Evolutionary conservation across 257 asterid genomes (phyloP).

Genomic region (Solanum medicagineum): DNA sequence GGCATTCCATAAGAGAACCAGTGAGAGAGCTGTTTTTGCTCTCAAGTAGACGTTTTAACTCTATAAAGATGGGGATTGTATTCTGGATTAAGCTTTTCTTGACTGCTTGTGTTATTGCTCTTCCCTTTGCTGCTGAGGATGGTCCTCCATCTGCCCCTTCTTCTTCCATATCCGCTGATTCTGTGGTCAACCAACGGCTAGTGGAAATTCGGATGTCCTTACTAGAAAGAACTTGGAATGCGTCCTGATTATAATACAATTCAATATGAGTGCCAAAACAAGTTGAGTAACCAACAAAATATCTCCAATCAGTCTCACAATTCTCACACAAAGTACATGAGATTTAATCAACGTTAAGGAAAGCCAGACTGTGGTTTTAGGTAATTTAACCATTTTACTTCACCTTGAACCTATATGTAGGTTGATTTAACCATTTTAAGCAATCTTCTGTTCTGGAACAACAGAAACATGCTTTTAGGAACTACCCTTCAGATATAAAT

Average conservation of each 20-base stretch:
- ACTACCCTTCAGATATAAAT: not conserved
- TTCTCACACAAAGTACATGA: not conserved
- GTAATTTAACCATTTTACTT: not conserved
- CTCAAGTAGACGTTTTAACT: constrained; percentile 72
- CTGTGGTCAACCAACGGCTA: constrained; percentile 46
- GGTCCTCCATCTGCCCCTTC: constrained; percentile 45
- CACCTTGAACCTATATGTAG: not conserved
- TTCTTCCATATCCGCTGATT: constrained; percentile 51
- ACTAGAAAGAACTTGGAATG: constrained; percentile 69
- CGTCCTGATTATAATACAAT: constrained; percentile 40
- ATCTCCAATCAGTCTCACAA: not conserved
- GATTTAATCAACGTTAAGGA: not conserved
- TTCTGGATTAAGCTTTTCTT: constrained; percentile 80
- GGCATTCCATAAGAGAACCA: constrained; percentile 94
- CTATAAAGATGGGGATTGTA: constrained; percentile 86
- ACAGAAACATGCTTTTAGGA: not conserved
- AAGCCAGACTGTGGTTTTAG: not conserved
- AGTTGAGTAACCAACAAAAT: not conserved
- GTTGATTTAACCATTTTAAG: not conserved
- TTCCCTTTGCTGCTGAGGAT: constrained; percentile 38
- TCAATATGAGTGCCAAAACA: not conserved
- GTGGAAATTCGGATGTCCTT: constrained; percentile 77
- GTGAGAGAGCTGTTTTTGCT: constrained; percentile 76
- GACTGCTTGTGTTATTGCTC: constrained; percentile 75
- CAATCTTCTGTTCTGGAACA: not conserved